These are phyloP conservation scores for Coniochaeta sp. DNA, from an alignment of 2,329 filamentous ascomycete genomes.

Conservation along the genomic window DNA sequence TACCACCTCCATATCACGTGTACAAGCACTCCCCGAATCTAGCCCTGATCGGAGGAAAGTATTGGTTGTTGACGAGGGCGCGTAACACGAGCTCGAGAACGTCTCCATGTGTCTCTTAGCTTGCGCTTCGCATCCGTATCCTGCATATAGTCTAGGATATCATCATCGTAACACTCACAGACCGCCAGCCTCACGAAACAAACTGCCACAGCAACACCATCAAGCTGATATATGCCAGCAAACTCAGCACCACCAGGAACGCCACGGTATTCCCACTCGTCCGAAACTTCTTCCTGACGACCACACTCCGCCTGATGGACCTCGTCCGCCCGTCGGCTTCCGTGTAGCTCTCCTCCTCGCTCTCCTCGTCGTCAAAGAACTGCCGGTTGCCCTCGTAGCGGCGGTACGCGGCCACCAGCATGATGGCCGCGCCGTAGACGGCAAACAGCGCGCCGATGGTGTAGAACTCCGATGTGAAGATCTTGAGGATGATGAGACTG, in stretches of 20 bases:
- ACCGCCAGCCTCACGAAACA: background rate
- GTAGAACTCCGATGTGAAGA: slow-evolving; percentile 96
- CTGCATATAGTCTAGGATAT: background rate
- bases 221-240: slow-evolving; percentile 50
- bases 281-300: slow-evolving; percentile 48
- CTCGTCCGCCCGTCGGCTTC: slow-evolving; percentile 5
- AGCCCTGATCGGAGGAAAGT: too few relatives aligned
- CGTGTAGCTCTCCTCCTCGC: slow-evolving; percentile 15
- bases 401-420: slow-evolving; percentile 77
- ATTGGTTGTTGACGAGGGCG: background rate
- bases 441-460: slow-evolving; percentile 94
- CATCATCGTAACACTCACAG: background rate
- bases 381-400: slow-evolving; percentile 88
- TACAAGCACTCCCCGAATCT: too few relatives aligned
- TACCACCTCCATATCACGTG: too few relatives aligned
- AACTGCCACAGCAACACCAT: slow-evolving; percentile 47
- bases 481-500: slow-evolving; percentile 87
- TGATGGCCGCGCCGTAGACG: slow-evolving; percentile 77
- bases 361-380: slow-evolving; percentile 64
- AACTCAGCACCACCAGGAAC: slow-evolving; percentile 47
- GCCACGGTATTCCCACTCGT: slow-evolving; percentile 58
- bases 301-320: slow-evolving; percentile 15
- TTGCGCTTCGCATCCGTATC: background rate
- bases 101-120: background rate
- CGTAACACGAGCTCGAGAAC: background rate